Conservation (phyloP, 2,329 filamentous ascomycete genomes). For the Elsinoe arachidis region DNA sequence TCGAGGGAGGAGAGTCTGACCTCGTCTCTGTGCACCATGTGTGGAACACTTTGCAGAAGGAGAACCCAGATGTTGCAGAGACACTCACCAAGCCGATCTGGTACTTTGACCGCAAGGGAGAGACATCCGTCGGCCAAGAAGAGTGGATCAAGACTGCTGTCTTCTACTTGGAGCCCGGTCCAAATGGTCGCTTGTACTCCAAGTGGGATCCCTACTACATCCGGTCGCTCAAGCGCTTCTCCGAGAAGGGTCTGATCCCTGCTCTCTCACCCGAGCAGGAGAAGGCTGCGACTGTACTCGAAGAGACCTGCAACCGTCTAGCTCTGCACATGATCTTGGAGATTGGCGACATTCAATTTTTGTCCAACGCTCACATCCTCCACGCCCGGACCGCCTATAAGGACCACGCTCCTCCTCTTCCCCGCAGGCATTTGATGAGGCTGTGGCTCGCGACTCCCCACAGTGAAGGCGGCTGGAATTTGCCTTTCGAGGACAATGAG, state of each 20-base stretch:
- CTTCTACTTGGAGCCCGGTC: constrained; percentile 65
- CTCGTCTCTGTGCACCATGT: constrained; percentile 70
- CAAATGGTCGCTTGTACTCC: constrained; percentile 60
- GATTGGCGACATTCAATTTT: constrained; percentile 80
- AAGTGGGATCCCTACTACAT: constrained; percentile 93
- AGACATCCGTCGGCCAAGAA: constrained; percentile 64
- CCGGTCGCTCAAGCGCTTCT: constrained; percentile 65
- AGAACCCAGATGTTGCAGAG: constrained; percentile 70
- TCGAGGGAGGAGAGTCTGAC: constrained; percentile 76
- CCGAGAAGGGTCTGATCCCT: constrained; percentile 63
- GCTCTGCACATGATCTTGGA: constrained; percentile 79
- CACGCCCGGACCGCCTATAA: constrained; percentile 76
- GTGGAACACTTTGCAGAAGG: constrained; percentile 67
- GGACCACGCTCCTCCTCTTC: constrained; percentile 58
- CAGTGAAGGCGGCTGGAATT: constrained; percentile 71
- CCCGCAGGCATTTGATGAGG: constrained; percentile 69
- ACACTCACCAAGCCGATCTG: constrained; percentile 68
- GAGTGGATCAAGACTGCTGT: constrained; percentile 64
- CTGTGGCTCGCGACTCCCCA: constrained; percentile 79
- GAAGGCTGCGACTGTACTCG: constrained; percentile 60
- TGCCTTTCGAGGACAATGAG: constrained; percentile 71
- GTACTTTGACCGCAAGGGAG: constrained; percentile 90
- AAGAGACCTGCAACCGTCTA: constrained; percentile 64
- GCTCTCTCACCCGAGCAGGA: constrained; percentile 60
- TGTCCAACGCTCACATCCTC: constrained; percentile 70